Conservation (phyloP, 2,329 filamentous ascomycete species). For the Phyllosticta ampelicida region DNA sequence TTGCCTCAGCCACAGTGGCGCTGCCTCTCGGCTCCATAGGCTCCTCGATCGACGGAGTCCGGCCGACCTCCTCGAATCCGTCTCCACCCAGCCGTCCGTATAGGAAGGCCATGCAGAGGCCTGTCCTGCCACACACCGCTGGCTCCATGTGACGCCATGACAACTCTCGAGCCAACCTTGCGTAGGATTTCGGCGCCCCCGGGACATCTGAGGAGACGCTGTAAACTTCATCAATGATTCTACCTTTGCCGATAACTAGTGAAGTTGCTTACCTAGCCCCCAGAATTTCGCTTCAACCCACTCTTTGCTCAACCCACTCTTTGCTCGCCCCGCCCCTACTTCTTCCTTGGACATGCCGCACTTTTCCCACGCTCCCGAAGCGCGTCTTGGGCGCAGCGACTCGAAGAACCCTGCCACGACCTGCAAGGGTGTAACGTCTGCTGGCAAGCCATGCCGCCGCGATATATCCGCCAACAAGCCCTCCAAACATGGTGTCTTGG, state of each 20-base stretch:
- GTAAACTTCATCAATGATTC: neutral
- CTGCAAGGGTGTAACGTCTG: constrained; percentile 76
- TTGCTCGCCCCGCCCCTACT: constrained; percentile 11
- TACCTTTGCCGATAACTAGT: neutral
- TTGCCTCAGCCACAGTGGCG: neutral
- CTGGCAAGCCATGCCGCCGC: constrained; percentile 74
- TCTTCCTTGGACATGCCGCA: constrained; percentile 11
- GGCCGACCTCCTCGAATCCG: neutral
- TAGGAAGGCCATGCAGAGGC: neutral
- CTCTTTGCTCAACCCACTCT: constrained; percentile 11
- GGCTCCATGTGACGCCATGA: neutral
- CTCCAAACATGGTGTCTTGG: constrained; percentile 30
- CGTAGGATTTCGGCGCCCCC: neutral
- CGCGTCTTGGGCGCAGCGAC: neutral
- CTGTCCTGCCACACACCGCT: neutral
- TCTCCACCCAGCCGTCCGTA: neutral
- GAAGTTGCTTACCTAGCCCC: neutral
- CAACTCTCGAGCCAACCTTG: neutral
- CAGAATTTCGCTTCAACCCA: constrained; percentile 14
- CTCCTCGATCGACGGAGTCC: neutral
- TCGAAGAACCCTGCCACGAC: constrained; percentile 69
- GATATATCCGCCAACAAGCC: constrained; percentile 44
- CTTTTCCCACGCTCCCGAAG: neutral
- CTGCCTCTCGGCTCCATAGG: neutral
- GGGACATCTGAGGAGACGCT: neutral